A percentile compares a stretch with the other conserved stretches of the same genome.
Evolutionary conservation across 1,284 basidiomycete species (phyloP).

Genomic region (Irpex sp.): DNA sequence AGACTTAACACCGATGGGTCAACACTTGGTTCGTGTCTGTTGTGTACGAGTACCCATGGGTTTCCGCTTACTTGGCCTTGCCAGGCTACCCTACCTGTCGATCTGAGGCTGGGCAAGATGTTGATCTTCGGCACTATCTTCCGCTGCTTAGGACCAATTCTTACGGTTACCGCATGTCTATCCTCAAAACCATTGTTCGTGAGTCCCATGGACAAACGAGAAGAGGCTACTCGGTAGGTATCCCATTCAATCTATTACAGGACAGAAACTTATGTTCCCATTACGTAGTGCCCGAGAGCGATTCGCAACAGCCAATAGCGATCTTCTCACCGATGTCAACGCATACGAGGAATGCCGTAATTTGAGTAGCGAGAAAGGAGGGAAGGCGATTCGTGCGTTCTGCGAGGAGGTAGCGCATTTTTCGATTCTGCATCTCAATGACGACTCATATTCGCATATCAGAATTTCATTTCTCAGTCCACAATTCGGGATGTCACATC

Average conservation of each 20-base stretch:
- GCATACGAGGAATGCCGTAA: conserved; percentile 69
- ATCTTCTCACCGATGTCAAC: conserved; percentile 77
- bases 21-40: conserved; percentile 57
- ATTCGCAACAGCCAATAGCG: conserved; percentile 74
- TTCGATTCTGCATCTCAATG: not conserved
- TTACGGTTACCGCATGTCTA: conserved; percentile 80
- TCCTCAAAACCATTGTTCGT: conserved; percentile 86
- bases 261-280: not conserved
- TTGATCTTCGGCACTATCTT: conserved; percentile 81
- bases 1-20: conserved; percentile 77
- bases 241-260: not conserved
- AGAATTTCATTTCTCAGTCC: conserved; percentile 81
- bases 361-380: conserved; percentile 36
- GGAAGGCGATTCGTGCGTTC: conserved; percentile 52
- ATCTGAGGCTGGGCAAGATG: conserved; percentile 92
- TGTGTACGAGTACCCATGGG: not conserved
- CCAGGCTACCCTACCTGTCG: conserved; percentile 79
- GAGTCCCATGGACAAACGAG: conserved; percentile 77
- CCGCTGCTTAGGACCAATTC: conserved; percentile 68
- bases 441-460: not conserved
- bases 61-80: conserved; percentile 6
- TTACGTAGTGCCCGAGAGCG: conserved; percentile 57
- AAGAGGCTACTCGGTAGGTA: conserved; percentile 67
- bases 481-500: conserved; percentile 80
- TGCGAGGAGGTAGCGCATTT: conserved; percentile 62